phyloP scores from a whole-genome alignment of 352 stramenopile genomes.

The Pythium grandisporangium region DNA sequence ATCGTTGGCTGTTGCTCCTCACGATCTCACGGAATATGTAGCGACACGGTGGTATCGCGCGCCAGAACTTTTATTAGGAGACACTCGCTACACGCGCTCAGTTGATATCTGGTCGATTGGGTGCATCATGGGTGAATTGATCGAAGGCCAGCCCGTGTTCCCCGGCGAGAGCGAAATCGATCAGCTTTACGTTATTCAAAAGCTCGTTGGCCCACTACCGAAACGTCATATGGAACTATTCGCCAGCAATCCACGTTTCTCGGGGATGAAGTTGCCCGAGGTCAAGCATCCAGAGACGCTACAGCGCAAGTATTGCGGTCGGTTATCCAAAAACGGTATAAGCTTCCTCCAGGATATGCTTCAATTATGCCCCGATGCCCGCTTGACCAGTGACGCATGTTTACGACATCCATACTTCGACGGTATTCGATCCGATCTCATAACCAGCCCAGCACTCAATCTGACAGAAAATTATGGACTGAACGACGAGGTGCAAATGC shows the following conservation, averaged over 20 bases:
- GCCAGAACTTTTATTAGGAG: slow-evolving; percentile 98
- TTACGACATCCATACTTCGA: slow-evolving; percentile 87
- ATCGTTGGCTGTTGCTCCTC: slow-evolving; percentile 37
- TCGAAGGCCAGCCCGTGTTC: slow-evolving; percentile 97
- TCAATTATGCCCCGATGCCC: slow-evolving; percentile 63
- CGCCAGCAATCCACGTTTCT: slow-evolving; percentile 86
- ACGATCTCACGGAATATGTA: slow-evolving; percentile 98
- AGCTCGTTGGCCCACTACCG: slow-evolving; percentile 95
- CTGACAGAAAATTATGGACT: not conserved
- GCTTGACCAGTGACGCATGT: slow-evolving; percentile 66
- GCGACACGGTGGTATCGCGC: slow-evolving; percentile 98
- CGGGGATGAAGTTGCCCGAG: slow-evolving; percentile 89
- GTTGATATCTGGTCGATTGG: slow-evolving; percentile 95
- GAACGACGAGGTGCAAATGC: not conserved
- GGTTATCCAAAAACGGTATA: slow-evolving; percentile 76
- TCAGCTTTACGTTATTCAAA: slow-evolving; percentile 99
- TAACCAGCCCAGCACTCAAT: not conserved
- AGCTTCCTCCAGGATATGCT: slow-evolving; percentile 77
- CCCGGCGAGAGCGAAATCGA: slow-evolving; percentile 98
- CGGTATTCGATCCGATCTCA: slow-evolving; percentile 1
- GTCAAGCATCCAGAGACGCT: slow-evolving; percentile 90
- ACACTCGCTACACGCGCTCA: slow-evolving; percentile 97
- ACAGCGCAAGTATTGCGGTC: slow-evolving; percentile 85
- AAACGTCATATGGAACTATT: slow-evolving; percentile 90
- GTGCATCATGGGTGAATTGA: slow-evolving; percentile 97